Base-by-base conservation (phyloP, 2,329 filamentous ascomycete species). In the Cyphellophora attinorum region DNA sequence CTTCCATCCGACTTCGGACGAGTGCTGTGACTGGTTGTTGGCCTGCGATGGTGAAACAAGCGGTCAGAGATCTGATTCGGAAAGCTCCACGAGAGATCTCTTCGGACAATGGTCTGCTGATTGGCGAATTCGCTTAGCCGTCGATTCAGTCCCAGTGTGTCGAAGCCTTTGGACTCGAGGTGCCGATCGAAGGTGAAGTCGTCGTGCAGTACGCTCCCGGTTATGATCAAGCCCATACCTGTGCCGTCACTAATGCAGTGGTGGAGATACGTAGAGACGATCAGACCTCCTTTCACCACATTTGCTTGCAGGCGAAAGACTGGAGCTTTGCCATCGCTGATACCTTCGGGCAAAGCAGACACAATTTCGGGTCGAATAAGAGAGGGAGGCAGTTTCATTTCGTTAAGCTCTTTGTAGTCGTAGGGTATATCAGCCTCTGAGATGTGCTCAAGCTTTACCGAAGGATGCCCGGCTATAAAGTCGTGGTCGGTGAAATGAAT, bases 181-280 rank as follows among this genome's bases (percentile, higher is more conserved):
- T 46, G 27, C 13, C 42, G 34, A 6, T 39, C 30, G 19, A 49
- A 49, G 5, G 34, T 34, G 34, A 36, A 43, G 5, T 40, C 38
- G 21, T 47, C 46, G 4, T 35, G 31, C 11, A 47, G 35, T 3
- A 47, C 19, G 27, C 37, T 42, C 12, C 47, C 47, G 15, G 47
- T 41, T 8, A 44, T 35, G 19, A 49, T 27, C 30, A 39, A 32
- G 18, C 40, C 44, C 29, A 46, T 31, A 13, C 47, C 45, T 6
- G 44, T 44, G 15, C 47, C 47, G 25, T 49, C 47, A 14, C 45
- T 46, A 34, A 48, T 41, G 38, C 47, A 48, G 30, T 49, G 47
- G 21, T 49, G 47, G 11, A 49, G 37, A 30, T 48, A 49, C 17
- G 47, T 25, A 4, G 45, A 46, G 12, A 49, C 38, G 14, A 49